phyloP scores from a whole-genome alignment of 768 basidiomycete species.

The Obba rivulosa region DNA sequence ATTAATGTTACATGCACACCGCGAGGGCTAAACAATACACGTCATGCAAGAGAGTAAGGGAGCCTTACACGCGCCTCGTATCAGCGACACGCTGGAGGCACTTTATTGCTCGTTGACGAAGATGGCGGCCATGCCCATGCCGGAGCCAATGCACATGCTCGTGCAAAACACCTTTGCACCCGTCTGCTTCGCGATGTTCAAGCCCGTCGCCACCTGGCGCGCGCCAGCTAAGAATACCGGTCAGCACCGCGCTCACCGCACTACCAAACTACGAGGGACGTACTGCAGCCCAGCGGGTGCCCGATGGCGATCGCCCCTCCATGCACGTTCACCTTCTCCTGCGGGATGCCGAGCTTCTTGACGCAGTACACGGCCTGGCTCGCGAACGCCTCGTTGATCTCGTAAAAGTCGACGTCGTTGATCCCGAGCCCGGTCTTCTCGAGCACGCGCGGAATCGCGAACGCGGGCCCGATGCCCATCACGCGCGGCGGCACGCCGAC shows the following conservation, averaged over 20 bases:
- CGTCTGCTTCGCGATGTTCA: conserved; percentile 76
- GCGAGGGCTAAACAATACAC: too few species aligned
- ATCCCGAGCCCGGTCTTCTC: conserved; percentile 57
- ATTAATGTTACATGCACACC: too few species aligned
- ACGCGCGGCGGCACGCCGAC: conserved; percentile 83
- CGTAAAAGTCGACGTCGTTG: conserved; percentile 82
- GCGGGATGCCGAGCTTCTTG: conserved; percentile 62
- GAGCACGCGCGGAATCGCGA: conserved; percentile 76
- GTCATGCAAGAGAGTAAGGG: too few species aligned
- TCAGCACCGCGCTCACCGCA: not conserved
- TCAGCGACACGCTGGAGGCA: too few species aligned
- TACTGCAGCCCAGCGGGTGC: conserved; percentile 82
- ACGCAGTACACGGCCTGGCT: conserved; percentile 74
- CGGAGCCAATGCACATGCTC: conserved; percentile 87
- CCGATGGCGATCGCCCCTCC: conserved; percentile 91
- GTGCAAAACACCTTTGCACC: conserved; percentile 77
- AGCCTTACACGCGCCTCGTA: too few species aligned
- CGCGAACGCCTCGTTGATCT: conserved; percentile 92
- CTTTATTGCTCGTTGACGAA: conserved; percentile 78
- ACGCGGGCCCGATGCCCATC: conserved; percentile 91
- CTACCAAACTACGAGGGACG: conserved; percentile 26
- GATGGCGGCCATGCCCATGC: conserved; percentile 88
- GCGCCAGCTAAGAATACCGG: conserved; percentile 54
- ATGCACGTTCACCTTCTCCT: conserved; percentile 77
- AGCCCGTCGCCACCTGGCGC: conserved; percentile 81